Percentiles rank a stretch among this genome's conserved stretches.
Evolutionary conservation across 108 stramenopile genomes (phyloP).

Genomic region (Schizochytrium sp.): DNA sequence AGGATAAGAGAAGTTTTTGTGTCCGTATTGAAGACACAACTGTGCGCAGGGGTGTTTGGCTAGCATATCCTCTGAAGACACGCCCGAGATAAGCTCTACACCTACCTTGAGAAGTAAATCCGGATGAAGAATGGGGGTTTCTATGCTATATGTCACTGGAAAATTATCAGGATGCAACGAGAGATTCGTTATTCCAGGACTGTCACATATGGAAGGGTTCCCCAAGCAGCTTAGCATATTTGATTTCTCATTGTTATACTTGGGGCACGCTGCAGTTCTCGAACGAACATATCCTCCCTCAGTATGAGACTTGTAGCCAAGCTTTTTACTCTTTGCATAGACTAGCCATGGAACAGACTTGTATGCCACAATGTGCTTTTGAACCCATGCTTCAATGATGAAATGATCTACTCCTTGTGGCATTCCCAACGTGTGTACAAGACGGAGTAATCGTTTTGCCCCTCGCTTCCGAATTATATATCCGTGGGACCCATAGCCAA

Average conservation of each 20-base stretch:
- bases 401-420: slow-evolving; percentile 6
- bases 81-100: background rate
- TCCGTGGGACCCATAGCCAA: slow-evolving; percentile 2
- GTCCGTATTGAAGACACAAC: background rate
- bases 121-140: background rate
- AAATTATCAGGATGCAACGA: background rate
- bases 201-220: no score
- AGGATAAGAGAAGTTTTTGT: background rate
- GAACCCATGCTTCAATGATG: slow-evolving; percentile 48
- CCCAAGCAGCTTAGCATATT: no score
- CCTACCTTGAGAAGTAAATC: background rate
- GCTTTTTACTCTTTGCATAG: background rate
- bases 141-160: background rate
- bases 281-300: no score
- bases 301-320: background rate
- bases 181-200: no score
- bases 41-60: background rate
- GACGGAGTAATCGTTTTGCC: background rate
- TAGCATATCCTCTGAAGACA: background rate
- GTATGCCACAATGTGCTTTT: background rate
- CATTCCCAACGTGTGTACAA: background rate
- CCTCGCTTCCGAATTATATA: slow-evolving; percentile 56
- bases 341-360: slow-evolving; percentile 30
- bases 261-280: no score
- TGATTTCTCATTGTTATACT: no score